phyloP scores from a whole-genome alignment of 208 protist species.

The Tritrichomonas musculus region DNA sequence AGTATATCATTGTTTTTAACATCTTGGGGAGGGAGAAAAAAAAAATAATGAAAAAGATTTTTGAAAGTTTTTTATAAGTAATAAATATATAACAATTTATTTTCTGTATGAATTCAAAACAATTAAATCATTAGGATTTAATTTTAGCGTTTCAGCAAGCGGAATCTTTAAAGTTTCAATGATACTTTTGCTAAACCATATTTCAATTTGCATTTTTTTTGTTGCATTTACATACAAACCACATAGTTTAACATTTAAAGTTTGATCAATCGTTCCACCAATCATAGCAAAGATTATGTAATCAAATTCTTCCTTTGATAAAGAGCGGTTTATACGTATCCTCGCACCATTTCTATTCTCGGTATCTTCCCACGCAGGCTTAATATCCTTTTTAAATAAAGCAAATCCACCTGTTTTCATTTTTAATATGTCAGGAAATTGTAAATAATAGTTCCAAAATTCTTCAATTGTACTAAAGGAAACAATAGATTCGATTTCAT shows the following conservation, averaged over 20 bases:
- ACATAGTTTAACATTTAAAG: neutral
- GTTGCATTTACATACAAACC: no score
- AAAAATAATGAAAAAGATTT: no score
- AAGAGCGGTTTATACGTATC: neutral
- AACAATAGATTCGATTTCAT: neutral
- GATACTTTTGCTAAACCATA: no score
- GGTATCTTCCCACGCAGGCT: neutral
- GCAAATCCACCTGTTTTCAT: neutral
- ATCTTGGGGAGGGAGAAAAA: no score
- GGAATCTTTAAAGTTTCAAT: no score
- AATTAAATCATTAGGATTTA: no score
- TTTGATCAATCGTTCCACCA: neutral
- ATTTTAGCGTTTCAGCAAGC: no score
- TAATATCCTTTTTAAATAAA: slow-evolving; percentile 8
- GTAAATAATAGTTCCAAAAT: slow-evolving; percentile 1
- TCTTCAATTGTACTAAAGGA: neutral
- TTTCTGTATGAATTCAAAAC: no score
- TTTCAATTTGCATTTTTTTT: no score
- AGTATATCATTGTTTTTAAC: no score
- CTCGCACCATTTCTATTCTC: neutral
- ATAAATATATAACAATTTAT: no score
- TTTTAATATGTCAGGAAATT: neutral
- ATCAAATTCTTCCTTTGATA: neutral
- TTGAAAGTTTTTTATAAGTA: no score
- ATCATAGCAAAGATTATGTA: neutral